Percentiles rank a stretch among this genome's conserved stretches.
These are phyloP conservation scores for Phytophthora lateralis DNA, from an alignment of 352 stramenopile genomes.

Conservation along the genomic window DNA sequence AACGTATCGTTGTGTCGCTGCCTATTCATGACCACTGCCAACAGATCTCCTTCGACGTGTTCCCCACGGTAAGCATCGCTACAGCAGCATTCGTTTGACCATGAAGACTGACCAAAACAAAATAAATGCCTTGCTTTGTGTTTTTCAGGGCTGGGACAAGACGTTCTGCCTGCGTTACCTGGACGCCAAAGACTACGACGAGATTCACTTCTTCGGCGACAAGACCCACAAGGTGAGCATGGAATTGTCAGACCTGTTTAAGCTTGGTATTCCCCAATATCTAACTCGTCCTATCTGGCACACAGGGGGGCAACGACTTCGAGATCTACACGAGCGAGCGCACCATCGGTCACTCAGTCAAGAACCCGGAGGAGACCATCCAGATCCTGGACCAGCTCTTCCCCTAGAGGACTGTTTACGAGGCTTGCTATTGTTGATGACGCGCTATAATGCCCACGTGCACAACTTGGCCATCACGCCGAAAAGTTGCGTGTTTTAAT, in stretches of 20 bases:
- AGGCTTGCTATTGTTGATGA: conserved; percentile 21
- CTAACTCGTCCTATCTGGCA: conserved; percentile 8
- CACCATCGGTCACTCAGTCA: conserved; percentile 98
- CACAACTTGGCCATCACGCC: conserved; percentile 35
- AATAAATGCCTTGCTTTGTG: conserved; percentile 1
- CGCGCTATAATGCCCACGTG: conserved; percentile 11
- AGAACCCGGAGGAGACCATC: conserved; percentile 96
- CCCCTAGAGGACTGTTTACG: conserved; percentile 51
- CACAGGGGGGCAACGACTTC: conserved; percentile 97
- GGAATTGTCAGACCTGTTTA: background rate
- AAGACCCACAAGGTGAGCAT: conserved; percentile 94
- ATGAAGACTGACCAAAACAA: background rate
- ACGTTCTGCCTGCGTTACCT: conserved; percentile 98
- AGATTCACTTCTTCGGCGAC: conserved; percentile 99
- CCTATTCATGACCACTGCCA: conserved; percentile 1
- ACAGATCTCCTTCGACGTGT: conserved; percentile 98
- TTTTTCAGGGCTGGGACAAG: conserved; percentile 96
- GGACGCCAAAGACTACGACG: conserved; percentile 95
- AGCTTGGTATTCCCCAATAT: conserved; percentile 8
- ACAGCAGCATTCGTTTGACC: background rate
- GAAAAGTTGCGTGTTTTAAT: conserved; percentile 30
- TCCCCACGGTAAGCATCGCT: conserved; percentile 71
- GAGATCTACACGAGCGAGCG: conserved; percentile 97
- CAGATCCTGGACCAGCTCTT: conserved; percentile 97
- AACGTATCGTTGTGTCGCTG: background rate